Evolutionary conservation across 768 basidiomycete species (phyloP), one percentile per base, ranked within the genome.

Genomic region (Asterophora parasitica): DNA sequence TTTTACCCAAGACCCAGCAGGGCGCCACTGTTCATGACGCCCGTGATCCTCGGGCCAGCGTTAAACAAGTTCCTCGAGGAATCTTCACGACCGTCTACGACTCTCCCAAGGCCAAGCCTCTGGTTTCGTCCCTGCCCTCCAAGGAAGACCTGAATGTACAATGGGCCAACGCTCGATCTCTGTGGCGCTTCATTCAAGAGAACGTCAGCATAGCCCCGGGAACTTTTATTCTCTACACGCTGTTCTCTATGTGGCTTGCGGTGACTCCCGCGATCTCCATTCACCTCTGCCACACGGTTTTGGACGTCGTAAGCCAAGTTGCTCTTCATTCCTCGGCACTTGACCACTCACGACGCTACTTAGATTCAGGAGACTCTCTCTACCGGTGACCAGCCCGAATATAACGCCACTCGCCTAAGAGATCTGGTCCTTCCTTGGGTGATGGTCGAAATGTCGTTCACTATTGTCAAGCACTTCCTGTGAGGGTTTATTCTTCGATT

Each of bases 51-150:
- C n/a, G n/a, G n/a, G n/a, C 44, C 39, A 26, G 37, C 17, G 50
- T 67, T 27, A 51, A 50, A 16, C 61, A 55, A 19, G 46, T 60
- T n/a, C 53, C 58, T 12, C 62, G 64, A 65, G 69, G 67, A 2
- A 68, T 70, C 19, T 73, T 71, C 49, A 54, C 59, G 15, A 48
- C 71, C 36, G 68, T 64, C 7, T 68, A 65, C 42, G 65, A 63
- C 8, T 37, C 38, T 0, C 50, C 33, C 23, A 4, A 42, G 38
- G 38, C 42, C 43, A 41, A 11, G 20, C 41, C 23, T 46, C 17
- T 30, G 27, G 16, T 15, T 27, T 27, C 26, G 13, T 6, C 46
- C 31, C 33, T 23, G 30, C 50, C 51, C 37, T 54, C 43, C 44
- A 35, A 40, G 15, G 17, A 41, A 38, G 15, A 33, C 52, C 16